Conservation (phyloP, 1,139 yeast genomes). For the Candida sanyaensis region DNA sequence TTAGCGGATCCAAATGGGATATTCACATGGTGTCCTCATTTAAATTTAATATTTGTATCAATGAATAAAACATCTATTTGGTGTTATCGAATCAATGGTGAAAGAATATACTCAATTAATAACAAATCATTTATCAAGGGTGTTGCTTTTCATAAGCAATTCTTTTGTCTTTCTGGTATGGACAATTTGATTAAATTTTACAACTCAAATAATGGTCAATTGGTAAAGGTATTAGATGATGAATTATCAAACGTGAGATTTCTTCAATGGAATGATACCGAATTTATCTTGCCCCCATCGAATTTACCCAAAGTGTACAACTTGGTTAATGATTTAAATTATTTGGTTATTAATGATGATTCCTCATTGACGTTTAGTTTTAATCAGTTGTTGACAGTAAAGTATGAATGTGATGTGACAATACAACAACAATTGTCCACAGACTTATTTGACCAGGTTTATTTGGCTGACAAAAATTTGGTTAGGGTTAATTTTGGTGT, state of each 20-base stretch:
- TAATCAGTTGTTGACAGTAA: conserved; percentile 33
- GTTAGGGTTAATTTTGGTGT: conserved; percentile 16
- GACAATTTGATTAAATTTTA: conserved; percentile 49
- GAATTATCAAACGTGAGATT: conserved; percentile 22
- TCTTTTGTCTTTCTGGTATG: conserved; percentile 46
- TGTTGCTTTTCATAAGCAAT: conserved; percentile 35
- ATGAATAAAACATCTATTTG: conserved; percentile 50
- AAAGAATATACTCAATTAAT: conserved; percentile 52
- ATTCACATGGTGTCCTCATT: conserved; percentile 56
- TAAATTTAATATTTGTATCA: conserved; percentile 53
- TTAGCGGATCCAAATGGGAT: conserved; percentile 17
- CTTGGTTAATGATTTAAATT: conserved; percentile 18
- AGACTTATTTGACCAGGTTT: conserved; percentile 32
- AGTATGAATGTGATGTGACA: conserved; percentile 20
- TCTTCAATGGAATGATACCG: conserved; percentile 24
- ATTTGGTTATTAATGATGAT: conserved; percentile 28
- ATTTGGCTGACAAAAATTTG: conserved; percentile 19
- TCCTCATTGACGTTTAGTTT: conserved; percentile 26
- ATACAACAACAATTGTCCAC: conserved; percentile 13
- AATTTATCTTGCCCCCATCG: conserved; percentile 25
- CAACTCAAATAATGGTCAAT: conserved; percentile 50
- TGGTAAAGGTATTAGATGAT: conserved; percentile 26
- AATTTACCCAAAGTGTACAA: conserved; percentile 25
- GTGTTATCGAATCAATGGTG: conserved; percentile 58
- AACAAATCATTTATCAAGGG: conserved; percentile 34